Evolutionary conservation across 164 flowering plant species (phyloP).

Genomic region (Dillenia suffruticosa): DNA sequence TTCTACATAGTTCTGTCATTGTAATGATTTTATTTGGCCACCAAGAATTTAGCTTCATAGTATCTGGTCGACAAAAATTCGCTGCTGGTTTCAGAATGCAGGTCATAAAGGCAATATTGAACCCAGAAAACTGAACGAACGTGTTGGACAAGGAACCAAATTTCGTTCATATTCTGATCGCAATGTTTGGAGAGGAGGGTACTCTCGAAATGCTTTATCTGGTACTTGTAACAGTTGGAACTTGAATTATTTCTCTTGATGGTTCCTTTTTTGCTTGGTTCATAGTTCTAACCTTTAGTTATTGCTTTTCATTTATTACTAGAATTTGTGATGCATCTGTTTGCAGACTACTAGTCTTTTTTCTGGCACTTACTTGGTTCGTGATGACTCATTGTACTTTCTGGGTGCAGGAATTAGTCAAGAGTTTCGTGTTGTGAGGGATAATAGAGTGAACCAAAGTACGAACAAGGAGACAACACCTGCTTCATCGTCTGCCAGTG

Average conservation of each 20-base stretch:
- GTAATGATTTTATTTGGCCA: no score
- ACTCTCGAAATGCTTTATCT: conserved; percentile 37
- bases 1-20: no score
- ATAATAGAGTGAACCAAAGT: conserved; percentile 72
- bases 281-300: conserved; percentile 1
- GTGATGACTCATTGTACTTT: not conserved
- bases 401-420: conserved; percentile 53
- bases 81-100: conserved; percentile 33
- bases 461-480: conserved; percentile 33
- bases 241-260: not conserved
- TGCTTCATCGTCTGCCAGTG: conserved; percentile 29
- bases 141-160: conserved; percentile 16
- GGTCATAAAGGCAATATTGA: conserved; percentile 32
- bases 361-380: no score
- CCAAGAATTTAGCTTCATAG: no score
- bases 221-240: conserved; percentile 30
- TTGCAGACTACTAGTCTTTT: no score
- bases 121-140: conserved; percentile 35
- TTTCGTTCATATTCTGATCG: conserved; percentile 34
- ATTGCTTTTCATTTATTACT: no score
- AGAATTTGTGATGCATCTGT: no score
- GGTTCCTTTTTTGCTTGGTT: conserved; percentile 1
- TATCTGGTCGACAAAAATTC: not conserved
- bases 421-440: conserved; percentile 90
- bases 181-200: conserved; percentile 50